These are phyloP conservation scores for Xylariaceae sp. DNA, from an alignment of 2,329 filamentous ascomycete species.

Conservation along the genomic window DNA sequence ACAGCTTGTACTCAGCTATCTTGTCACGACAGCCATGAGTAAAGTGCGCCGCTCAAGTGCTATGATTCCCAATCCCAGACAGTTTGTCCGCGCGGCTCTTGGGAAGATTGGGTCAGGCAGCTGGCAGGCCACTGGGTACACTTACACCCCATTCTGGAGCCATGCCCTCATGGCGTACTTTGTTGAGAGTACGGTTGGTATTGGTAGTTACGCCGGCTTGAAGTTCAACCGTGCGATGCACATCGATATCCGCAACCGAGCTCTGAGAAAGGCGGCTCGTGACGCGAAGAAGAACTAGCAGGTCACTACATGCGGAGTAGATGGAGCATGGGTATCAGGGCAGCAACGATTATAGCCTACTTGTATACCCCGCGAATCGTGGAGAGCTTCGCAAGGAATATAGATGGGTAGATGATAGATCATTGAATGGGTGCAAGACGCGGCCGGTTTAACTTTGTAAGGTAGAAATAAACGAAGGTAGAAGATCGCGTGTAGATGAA, in stretches of 20 bases:
- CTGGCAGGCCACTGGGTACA: conserved; percentile 74
- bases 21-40: conserved; percentile 95
- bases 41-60: conserved; percentile 80
- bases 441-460: too few species aligned
- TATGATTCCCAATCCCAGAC: conserved; percentile 74
- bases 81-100: conserved; percentile 76
- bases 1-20: conserved; percentile 86
- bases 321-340: too few species aligned
- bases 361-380: too few species aligned
- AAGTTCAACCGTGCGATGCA: conserved; percentile 66
- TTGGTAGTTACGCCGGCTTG: conserved; percentile 44
- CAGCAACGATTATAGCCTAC: too few species aligned
- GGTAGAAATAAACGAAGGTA: too few species aligned
- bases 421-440: too few species aligned
- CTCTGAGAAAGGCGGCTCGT: conserved; percentile 77
- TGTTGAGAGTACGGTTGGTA: conserved; percentile 57
- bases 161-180: conserved; percentile 87
- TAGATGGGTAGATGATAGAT: too few species aligned
- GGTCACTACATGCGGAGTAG: too few species aligned
- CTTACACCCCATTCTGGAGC: conserved; percentile 89
- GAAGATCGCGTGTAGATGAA: too few species aligned
- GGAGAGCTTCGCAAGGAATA: too few species aligned
- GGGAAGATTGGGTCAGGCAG: conserved; percentile 78
- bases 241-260: conserved; percentile 73
- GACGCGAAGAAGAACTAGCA: conserved; percentile 64